Conservation (phyloP, 176 grass and related monocot species). For the Avena atlantica region DNA sequence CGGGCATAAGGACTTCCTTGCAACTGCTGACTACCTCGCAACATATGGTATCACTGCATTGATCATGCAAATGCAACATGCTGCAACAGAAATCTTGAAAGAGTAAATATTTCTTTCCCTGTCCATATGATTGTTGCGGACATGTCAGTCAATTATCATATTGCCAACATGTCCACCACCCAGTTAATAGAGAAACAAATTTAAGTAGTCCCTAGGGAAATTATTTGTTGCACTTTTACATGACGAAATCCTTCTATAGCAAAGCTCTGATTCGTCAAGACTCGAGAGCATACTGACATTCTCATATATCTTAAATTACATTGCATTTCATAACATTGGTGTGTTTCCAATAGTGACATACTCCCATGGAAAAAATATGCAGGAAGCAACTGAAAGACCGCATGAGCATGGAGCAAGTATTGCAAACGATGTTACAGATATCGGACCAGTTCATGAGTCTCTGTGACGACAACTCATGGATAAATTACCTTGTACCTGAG, state of each 20-base stretch:
- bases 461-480: conserved; percentile 73
- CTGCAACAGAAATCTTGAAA: conserved; percentile 82
- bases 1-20: conserved; percentile 75
- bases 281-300: neutral
- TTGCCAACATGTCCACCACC: neutral
- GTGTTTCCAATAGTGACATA: conserved; percentile 9
- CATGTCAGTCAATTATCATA: neutral
- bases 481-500: conserved; percentile 85
- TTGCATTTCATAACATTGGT: neutral
- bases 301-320: conserved; percentile 10
- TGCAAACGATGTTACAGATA: conserved; percentile 72
- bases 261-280: neutral
- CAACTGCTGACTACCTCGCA: conserved; percentile 84
- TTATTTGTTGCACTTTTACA: neutral
- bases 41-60: conserved; percentile 75
- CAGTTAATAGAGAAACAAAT: neutral
- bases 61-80: conserved; percentile 70
- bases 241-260: neutral
- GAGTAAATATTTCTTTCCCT: conserved; percentile 66
- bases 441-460: conserved; percentile 69
- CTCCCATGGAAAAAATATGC: conserved; percentile 45
- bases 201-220: neutral
- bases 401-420: conserved; percentile 76
- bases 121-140: neutral
- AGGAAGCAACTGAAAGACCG: conserved; percentile 91